Conservation (phyloP, 2,329 filamentous ascomycete genomes). For the Proliferodiscus dingleyae region DNA sequence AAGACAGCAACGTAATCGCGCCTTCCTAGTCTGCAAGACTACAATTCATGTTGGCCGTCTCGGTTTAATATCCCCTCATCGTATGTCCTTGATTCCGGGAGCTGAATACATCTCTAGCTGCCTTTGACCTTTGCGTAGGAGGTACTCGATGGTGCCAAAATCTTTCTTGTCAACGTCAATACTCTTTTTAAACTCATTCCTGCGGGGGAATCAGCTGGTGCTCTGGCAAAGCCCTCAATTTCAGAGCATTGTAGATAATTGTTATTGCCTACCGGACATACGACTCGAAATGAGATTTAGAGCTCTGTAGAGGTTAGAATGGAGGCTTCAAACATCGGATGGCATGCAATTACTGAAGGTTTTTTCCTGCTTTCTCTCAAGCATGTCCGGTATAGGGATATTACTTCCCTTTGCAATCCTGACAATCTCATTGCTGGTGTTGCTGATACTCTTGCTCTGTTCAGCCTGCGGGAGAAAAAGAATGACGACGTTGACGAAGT, state of each 20-base stretch:
- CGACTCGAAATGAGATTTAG: conserved; percentile 55
- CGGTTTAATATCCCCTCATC: conserved; percentile 14
- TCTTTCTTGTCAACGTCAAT: conserved; percentile 59
- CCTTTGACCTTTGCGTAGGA: conserved; percentile 59
- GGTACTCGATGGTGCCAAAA: conserved; percentile 64
- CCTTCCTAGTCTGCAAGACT: conserved; percentile 11
- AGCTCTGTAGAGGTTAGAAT: conserved; percentile 38
- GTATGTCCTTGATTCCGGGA: conserved; percentile 59
- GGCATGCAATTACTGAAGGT: conserved; percentile 53
- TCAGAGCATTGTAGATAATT: background rate
- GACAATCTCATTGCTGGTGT: conserved; percentile 54
- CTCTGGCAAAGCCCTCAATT: background rate
- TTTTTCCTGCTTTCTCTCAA: conserved; percentile 78
- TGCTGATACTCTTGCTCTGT: background rate
- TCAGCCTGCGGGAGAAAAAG: background rate
- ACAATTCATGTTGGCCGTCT: background rate
- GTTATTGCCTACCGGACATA: conserved; percentile 53
- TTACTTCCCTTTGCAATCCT: conserved; percentile 84
- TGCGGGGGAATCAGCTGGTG: conserved; percentile 32
- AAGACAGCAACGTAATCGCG: conserved; percentile 1
- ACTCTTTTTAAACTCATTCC: conserved; percentile 70
- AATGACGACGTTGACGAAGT: conserved; percentile 1
- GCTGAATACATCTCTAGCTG: conserved; percentile 64
- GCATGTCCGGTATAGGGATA: conserved; percentile 81
- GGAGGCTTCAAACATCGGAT: conserved; percentile 7